Base-by-base conservation (phyloP, 495 filamentous ascomycete species). In the Xylaria bambusicola region DNA sequence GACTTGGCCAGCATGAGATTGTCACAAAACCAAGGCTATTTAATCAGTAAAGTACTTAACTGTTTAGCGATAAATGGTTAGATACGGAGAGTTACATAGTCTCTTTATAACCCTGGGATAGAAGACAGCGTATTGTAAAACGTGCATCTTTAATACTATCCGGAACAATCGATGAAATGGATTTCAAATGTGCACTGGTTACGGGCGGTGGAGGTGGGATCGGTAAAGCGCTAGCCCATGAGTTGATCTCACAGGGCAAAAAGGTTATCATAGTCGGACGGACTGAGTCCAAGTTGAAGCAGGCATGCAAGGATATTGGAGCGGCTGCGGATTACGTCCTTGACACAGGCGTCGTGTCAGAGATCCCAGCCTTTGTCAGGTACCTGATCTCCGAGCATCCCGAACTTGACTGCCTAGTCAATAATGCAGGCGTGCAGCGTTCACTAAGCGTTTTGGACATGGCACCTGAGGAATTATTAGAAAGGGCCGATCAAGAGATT, bases 201-300 rank as follows among this genome's bases (percentile, higher is more conserved):
- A 79, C 78, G 24, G 80, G 78, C 46, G 77, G 78, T 21, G 77
- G 70, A 23, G 77, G 75, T 51, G 79, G 80, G 42, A 73, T 82
- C 51, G 80, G 79, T 31, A 66, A 71, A 40, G 75, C 76, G 15
- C 66, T 81, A 18, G 64, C 78, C 0, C 40, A 73, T 21, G 75
- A 73, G 53, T 66, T 82, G 26, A 64, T 78, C 27, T 58, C 64
- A 9, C 58, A 71, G 50, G 74, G 75, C 48, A 78, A 79, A 55
- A 77, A 75, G 49, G 74, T 80, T 24, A 72, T 82, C 54, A 73
- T 81, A 36, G 73, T 68, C 18, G 75, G 79, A 7, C 73, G 76
- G 45, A 81, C 76, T 21, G 76, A 81, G 55, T 65, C 72, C n/a
- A 80, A 69, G 6, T 65, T 82, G 5, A 60, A 65, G 26, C 18